Evolutionary conservation across 345 rosid genomes (phyloP).

Genomic region (Melaleuca alternifolia): DNA sequence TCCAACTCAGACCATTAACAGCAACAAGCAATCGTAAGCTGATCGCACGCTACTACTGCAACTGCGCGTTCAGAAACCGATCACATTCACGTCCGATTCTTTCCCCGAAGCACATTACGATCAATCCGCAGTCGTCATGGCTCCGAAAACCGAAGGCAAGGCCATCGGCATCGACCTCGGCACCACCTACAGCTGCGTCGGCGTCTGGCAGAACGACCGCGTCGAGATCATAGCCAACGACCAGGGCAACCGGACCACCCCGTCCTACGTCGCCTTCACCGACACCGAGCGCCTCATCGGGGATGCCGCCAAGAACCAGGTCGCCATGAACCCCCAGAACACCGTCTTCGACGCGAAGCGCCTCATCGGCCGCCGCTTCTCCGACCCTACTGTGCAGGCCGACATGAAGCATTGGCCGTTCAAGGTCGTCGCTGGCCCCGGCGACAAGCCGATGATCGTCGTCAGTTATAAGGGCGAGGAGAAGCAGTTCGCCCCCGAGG

Average conservation of each 20-base stretch:
- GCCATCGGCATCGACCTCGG: constrained; percentile 17
- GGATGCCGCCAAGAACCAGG: constrained; percentile 22
- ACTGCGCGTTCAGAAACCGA: not conserved
- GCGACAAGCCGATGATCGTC: constrained; percentile 11
- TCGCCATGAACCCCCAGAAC: constrained; percentile 21
- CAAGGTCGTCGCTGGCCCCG: constrained; percentile 7
- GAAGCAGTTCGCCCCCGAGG: constrained; percentile 9
- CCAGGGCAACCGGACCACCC: constrained; percentile 21
- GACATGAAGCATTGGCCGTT: constrained; percentile 20
- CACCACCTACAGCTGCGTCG: constrained; percentile 24
- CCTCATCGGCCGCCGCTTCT: constrained; percentile 13
- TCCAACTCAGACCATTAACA: not conserved
- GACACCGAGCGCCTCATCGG: constrained; percentile 21
- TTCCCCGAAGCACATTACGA: not conserved
- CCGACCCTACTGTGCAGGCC: constrained; percentile 8
- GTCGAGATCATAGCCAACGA: constrained; percentile 24
- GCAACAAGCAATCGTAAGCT: not conserved
- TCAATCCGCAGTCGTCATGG: not conserved
- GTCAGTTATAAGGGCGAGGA: constrained; percentile 9
- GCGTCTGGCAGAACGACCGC: constrained; percentile 15
- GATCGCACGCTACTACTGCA: not conserved
- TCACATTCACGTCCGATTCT: not conserved
- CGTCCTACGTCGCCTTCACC: constrained; percentile 24
- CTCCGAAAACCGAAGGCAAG: constrained; percentile 1
- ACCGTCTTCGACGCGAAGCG: constrained; percentile 19